Evolutionary conservation across 176 grass and related monocot genomes (phyloP).

Genomic region (Bothriochloa decipiens): DNA sequence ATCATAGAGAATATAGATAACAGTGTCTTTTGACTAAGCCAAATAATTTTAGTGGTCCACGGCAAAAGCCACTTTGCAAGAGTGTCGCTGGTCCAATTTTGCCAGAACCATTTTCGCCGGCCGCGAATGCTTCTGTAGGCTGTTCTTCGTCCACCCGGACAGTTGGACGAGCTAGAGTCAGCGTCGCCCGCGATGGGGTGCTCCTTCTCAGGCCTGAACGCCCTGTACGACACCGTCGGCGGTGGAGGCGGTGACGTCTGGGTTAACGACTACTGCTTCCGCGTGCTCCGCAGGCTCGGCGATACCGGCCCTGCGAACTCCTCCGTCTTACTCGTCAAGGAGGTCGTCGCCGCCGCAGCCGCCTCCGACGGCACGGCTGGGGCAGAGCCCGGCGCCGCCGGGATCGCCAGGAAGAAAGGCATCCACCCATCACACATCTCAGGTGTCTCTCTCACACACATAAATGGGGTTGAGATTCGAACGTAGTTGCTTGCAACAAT

Average conservation of each 20-base stretch:
- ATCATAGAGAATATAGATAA: too few relatives aligned
- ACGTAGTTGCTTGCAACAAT: neutral
- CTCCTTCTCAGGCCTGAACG: slow-evolving; percentile 89
- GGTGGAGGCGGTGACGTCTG: slow-evolving; percentile 69
- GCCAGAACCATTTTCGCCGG: neutral
- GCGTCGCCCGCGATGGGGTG: slow-evolving; percentile 66
- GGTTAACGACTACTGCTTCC: slow-evolving; percentile 91
- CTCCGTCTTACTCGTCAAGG: slow-evolving; percentile 84
- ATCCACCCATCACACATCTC: slow-evolving; percentile 83
- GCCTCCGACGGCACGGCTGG: slow-evolving; percentile 18
- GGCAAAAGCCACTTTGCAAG: too few relatives aligned
- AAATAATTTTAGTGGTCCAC: too few relatives aligned
- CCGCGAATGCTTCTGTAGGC: neutral
- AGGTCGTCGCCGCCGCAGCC: slow-evolving; percentile 54
- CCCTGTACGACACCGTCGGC: slow-evolving; percentile 67
- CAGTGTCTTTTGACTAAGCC: too few relatives aligned
- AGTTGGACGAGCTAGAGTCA: slow-evolving; percentile 13
- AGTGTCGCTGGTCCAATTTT: too few relatives aligned
- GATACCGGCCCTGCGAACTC: slow-evolving; percentile 57
- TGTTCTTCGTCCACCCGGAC: neutral
- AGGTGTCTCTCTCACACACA: slow-evolving; percentile 43
- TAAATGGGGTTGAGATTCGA: slow-evolving; percentile 18
- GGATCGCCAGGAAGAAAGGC: slow-evolving; percentile 69
- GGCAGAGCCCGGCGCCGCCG: slow-evolving; percentile 28
- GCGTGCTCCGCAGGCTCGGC: slow-evolving; percentile 75